Evolutionary conservation across 345 rosid genomes (phyloP).

Genomic region (Trapa bicornis): DNA sequence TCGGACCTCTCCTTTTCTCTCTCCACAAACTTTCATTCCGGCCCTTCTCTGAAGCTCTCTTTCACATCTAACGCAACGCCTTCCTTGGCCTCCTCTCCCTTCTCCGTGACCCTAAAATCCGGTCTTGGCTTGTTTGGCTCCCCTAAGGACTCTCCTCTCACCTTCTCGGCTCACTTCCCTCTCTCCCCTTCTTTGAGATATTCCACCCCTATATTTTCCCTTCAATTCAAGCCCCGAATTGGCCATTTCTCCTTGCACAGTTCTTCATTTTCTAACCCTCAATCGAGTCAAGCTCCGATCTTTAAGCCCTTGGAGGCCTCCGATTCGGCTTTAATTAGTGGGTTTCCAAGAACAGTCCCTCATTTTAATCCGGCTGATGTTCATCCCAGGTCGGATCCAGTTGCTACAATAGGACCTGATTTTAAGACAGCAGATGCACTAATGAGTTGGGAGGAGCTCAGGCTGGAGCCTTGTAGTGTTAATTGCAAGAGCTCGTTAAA

Average conservation of each 20-base stretch:
- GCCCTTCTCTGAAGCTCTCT: conserved; percentile 43
- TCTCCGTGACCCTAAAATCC: conserved; percentile 45
- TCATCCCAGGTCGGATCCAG: neutral
- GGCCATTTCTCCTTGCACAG: conserved; percentile 43
- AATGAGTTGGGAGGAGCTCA: conserved; percentile 46
- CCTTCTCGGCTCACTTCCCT: conserved; percentile 42
- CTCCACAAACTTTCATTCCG: conserved; percentile 41
- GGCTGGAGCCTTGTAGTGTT: conserved; percentile 30
- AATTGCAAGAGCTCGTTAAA: conserved; percentile 3
- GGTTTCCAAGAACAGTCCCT: neutral
- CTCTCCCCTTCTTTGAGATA: conserved; percentile 20
- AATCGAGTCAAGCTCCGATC: conserved; percentile 4
- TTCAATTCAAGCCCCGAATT: conserved; percentile 48
- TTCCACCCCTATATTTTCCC: conserved; percentile 36
- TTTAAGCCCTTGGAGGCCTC: neutral
- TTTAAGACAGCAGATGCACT: conserved; percentile 15
- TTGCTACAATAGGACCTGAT: conserved; percentile 9
- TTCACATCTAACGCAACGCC: conserved; percentile 25
- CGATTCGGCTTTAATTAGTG: neutral
- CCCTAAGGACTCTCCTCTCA: conserved; percentile 42
- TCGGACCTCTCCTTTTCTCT: conserved; percentile 29
- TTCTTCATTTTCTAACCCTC: conserved; percentile 26
- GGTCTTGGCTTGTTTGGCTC: conserved; percentile 55
- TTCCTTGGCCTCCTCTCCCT: conserved; percentile 19
- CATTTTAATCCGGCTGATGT: neutral